Evolutionary conservation across 2,329 filamentous ascomycete species (phyloP), one percentile per base, ranked within the genome.

Genomic region (Hawksworthiomyces lignivorus): DNA sequence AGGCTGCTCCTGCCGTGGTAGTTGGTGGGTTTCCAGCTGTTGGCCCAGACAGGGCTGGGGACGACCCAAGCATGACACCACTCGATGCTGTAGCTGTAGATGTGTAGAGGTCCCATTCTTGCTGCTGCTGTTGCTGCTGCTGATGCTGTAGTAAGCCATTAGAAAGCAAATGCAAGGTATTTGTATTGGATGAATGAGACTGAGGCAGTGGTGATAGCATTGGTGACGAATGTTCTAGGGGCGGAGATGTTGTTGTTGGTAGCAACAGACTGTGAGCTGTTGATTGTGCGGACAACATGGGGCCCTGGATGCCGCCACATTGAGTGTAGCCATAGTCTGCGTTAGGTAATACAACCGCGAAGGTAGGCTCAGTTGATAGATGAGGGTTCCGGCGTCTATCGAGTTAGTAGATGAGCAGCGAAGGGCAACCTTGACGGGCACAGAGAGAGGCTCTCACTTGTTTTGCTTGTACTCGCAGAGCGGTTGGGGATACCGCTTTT

Each of bases 401-500:
- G 7, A 12, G 42, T 38, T 10, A 31, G 36, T 12, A 12, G 24
- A 8, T 8, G n/a, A n/a, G n/a, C n/a, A n/a, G n/a, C n/a, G 24
- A 26, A 4, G 24, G 24, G 12, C 24, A 8, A 12, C 24, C 24
- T 26, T 8, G 24, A 26, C 12, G 24, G 24, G 24, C 8, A 4
- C 5, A n/a, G 33, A 14, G 7, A n/a, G 18, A 3, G 2, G 44
- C 46, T 7, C 15, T 5, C 14, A 46, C 45, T 39, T 48, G 28
- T 43, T 44, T 12, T 47, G 44, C 14, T 52, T 61, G 48, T 76
- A 76, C 48, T 72, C 63, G 53, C 72, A 76, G 7, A 58, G 50
- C 1, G 71, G 71, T 39, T 66, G 68, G 1, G 72, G 72, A 46
- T 71, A 75, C 22, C 72, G 63, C 28, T 72, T 66, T 19, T 63